phyloP scores from a whole-genome alignment of 73 alveolate genomes.

The Paramecium bursaria region DNA sequence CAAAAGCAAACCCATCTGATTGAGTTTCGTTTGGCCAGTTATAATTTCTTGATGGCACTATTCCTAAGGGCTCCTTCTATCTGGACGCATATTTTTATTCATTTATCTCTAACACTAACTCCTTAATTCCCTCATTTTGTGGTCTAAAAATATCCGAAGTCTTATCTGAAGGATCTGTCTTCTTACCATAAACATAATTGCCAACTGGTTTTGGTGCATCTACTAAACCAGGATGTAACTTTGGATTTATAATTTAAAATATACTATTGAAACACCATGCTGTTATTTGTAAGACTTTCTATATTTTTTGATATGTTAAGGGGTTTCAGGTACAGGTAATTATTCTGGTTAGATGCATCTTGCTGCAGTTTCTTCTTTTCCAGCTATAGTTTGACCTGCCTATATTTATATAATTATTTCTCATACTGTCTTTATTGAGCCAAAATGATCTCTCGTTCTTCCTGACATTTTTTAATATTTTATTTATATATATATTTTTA shows the following conservation, averaged over 20 bases:
- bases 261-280: slow-evolving; percentile 59
- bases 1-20: slow-evolving; percentile 55
- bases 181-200: slow-evolving; percentile 59
- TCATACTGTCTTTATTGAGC: not conserved
- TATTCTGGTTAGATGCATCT: slow-evolving; percentile 23
- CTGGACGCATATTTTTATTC: slow-evolving; percentile 66
- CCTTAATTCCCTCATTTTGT: slow-evolving; percentile 56
- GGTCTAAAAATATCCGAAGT: slow-evolving; percentile 12
- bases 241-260: not conserved
- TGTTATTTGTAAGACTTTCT: slow-evolving; percentile 64
- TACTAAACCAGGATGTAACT: slow-evolving; percentile 65
- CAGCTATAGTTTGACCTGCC: slow-evolving; percentile 28
- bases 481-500: not conserved
- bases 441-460: not conserved
- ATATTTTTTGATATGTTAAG: slow-evolving; percentile 62
- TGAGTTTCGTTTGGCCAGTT: slow-evolving; percentile 65
- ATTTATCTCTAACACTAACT: slow-evolving; percentile 51
- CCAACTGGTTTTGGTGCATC: slow-evolving; percentile 61
- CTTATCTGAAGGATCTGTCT: slow-evolving; percentile 59
- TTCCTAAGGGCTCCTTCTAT: slow-evolving; percentile 63
- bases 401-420: not conserved
- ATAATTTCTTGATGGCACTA: slow-evolving; percentile 60
- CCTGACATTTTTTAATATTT: slow-evolving; percentile 7
- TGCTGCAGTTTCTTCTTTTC: slow-evolving; percentile 23
- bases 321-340: slow-evolving; percentile 53